Base-by-base conservation (phyloP, 306 rosid species). In the Lagenaria siceraria region DNA sequence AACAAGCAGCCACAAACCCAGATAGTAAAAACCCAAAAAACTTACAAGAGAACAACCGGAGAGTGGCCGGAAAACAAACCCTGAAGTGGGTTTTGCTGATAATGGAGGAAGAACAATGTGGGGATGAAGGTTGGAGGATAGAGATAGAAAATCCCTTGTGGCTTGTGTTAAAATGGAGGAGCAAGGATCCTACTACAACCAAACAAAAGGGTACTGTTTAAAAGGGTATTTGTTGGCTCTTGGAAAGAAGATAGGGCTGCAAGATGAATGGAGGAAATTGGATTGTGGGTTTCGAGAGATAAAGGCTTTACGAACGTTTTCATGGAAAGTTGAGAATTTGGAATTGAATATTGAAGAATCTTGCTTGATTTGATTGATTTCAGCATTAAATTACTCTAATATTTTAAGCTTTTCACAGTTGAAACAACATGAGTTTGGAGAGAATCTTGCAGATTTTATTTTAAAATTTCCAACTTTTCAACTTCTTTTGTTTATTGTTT, bases 251-350 rank as follows among this genome's bases (percentile, higher is more conserved):
- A 95, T 90, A 90, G 96, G 91, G 91, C 80, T 78, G 61, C 68
- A 78, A n/a, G 54, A 62, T 80, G 89, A 75, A 94, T 89, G 98
- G 95, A 87, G 87, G 96, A 89, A 84, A 91, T 25, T 81, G 19
- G 84, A 58, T 78, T 82, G 9, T 72, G 25, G 60, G 5, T 25
- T 27, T 49, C 40, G 82, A 84, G 82, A 86, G 85, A 85, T 81
- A 79, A 78, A 60, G 48, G 19, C 54, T 33, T 63, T n/a, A 22
- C 6, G 7, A 36, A 66, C 36, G 36, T 13, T 15, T 70, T 24
- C 55, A 43, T 40, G 53, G 74, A 72, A 72, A 72, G 8, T 27
- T 49, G 43, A 49, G 60, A 21, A 72, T 70, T 66, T 46, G 4
- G 59, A 15, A 72, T 73, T 46, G 48, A 78, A 64, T 19, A 65